These are phyloP conservation scores for Rhynchosporium secalis DNA, from an alignment of 2,329 filamentous ascomycete genomes.

Conservation along the genomic window DNA sequence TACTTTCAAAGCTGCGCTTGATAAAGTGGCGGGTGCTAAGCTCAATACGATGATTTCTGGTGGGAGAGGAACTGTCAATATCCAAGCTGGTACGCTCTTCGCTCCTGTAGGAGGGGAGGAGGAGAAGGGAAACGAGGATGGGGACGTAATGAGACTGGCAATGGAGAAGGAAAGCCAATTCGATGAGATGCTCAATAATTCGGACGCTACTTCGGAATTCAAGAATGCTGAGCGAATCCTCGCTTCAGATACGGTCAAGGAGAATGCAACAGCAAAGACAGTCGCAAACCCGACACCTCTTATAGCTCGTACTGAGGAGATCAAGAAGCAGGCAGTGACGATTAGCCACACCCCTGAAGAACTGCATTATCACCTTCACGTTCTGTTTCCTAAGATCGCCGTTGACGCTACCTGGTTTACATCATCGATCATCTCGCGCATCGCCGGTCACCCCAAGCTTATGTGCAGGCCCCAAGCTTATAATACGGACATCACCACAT, in stretches of 20 bases:
- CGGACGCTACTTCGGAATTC: neutral
- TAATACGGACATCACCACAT: neutral
- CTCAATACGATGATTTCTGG: slow-evolving; percentile 1
- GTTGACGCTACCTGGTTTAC: neutral
- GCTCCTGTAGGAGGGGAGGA: neutral
- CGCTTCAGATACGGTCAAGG: neutral
- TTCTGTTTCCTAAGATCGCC: neutral
- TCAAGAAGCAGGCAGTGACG: neutral
- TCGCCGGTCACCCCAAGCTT: neutral
- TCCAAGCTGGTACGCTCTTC: neutral
- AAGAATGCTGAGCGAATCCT: neutral
- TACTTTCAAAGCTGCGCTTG: slow-evolving; percentile 8
- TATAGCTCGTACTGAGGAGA: neutral
- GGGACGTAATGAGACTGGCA: neutral
- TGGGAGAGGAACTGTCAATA: neutral
- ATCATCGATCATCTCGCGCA: neutral
- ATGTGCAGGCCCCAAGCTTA: neutral
- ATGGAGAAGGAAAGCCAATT: neutral
- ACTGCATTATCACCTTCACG: neutral
- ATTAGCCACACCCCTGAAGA: neutral
- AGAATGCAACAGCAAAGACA: neutral
- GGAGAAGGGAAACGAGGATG: neutral
- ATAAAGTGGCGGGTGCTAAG: slow-evolving; percentile 7
- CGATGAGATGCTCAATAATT: neutral
- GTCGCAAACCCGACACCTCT: neutral